phyloP scores from a whole-genome alignment of 2,329 filamentous ascomycete species.

The Aureobasidium sp. region DNA sequence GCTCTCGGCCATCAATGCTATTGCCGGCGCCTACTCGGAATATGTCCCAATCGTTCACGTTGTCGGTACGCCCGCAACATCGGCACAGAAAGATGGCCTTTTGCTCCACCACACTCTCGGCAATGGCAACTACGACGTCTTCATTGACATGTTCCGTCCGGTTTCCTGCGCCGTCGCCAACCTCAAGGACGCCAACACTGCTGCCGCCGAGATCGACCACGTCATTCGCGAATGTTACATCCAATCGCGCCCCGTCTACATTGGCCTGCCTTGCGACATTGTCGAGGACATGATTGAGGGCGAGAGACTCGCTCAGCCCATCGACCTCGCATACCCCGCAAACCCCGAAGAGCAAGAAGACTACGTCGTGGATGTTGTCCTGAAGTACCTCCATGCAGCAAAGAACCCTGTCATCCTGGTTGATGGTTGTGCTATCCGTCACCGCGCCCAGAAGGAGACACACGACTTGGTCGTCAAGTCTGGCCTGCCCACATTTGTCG shows the following conservation, averaged over 20 bases:
- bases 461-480: conserved; percentile 66
- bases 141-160: conserved; percentile 54
- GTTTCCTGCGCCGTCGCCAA: conserved; percentile 66
- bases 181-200: conserved; percentile 61
- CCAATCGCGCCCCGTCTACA: conserved; percentile 70
- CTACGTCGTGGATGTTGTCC: conserved; percentile 70
- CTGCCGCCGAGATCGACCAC: conserved; percentile 68
- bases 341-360: conserved; percentile 68
- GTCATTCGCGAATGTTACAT: conserved; percentile 67
- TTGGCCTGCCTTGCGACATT: conserved; percentile 79
- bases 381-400: conserved; percentile 64
- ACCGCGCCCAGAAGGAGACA: conserved; percentile 63
- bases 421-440: conserved; percentile 74
- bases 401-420: conserved; percentile 71
- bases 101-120: conserved; percentile 39
- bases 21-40: conserved; percentile 41
- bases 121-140: conserved; percentile 29
- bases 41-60: conserved; percentile 41
- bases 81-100: conserved; percentile 33
- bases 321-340: conserved; percentile 55
- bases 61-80: conserved; percentile 37
- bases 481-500: conserved; percentile 74
- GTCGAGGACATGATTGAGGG: conserved; percentile 69
- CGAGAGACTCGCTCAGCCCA: conserved; percentile 56
- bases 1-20: conserved; percentile 39